These are phyloP conservation scores for Coniochaeta sp. DNA, from an alignment of 2,329 filamentous ascomycete species.

Conservation along the genomic window DNA sequence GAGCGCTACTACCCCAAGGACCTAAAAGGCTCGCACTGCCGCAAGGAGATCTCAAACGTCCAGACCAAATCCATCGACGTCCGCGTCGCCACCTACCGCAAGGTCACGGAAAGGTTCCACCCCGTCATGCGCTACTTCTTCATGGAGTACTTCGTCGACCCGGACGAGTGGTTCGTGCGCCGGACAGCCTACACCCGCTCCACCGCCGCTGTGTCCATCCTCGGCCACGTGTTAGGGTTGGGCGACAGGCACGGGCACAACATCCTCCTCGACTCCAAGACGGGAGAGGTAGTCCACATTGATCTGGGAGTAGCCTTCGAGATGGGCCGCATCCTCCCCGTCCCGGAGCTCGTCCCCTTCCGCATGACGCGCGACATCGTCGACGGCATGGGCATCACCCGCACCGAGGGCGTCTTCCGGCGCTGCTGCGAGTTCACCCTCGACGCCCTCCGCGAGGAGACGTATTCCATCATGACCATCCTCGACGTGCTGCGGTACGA, in stretches of 20 bases:
- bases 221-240: constrained; percentile 86
- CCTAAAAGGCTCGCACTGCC: constrained; percentile 66
- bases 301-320: constrained; percentile 97
- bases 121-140: constrained; percentile 97
- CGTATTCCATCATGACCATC: constrained; percentile 97
- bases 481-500: constrained; percentile 97
- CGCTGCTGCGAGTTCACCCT: constrained; percentile 98
- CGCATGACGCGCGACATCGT: constrained; percentile 89
- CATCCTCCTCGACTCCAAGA: constrained; percentile 83
- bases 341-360: constrained; percentile 95
- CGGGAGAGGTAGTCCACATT: constrained; percentile 92
- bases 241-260: constrained; percentile 96
- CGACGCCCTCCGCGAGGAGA: constrained; percentile 88
- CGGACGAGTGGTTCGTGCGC: constrained; percentile 91
- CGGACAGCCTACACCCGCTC: constrained; percentile 87
- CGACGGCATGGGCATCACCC: constrained; percentile 93
- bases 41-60: constrained; percentile 70
- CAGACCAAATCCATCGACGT: constrained; percentile 63
- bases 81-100: constrained; percentile 68
- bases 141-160: constrained; percentile 87
- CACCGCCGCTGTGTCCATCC: constrained; percentile 90
- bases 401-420: constrained; percentile 91
- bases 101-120: constrained; percentile 74
- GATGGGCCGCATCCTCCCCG: constrained; percentile 86
- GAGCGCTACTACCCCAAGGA: constrained; percentile 80